Base-by-base conservation (phyloP, 2,329 filamentous ascomycete species). In the Sporothrix inflata region DNA sequence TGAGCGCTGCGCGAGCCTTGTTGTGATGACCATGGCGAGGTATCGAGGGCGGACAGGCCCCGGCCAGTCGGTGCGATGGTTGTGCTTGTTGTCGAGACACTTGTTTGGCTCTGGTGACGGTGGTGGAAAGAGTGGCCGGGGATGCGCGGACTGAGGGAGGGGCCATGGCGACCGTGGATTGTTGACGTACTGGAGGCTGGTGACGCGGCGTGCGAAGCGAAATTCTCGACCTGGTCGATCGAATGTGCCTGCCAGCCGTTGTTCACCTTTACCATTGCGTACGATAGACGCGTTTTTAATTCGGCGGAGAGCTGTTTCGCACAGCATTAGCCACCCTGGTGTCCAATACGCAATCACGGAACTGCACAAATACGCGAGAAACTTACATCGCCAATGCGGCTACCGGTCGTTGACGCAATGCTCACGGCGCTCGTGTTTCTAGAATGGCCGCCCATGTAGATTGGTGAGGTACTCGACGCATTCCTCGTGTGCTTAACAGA, bases 181-280 rank as follows among this genome's bases (percentile, higher is more conserved):
- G 88, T 86, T 38, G 89, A 86, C 72, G 85, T 83, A 80, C 86
- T 87, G 66, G 91, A 86, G 45, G 86, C 83, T 34, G 90, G 89
- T 0, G 91, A 93, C 24, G 85, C 87, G 72, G 86, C 87, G 70
- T 91, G 89, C 1, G 92, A 93, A 11, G 92, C 89, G 53, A 93
- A 82, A 63, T 88, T 89, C 81, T 95, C 93, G 40, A 95, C 88
- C 80, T 95, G 92, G 71, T 92, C 90, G 72, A 96, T 89, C 21
- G 89, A 90, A 75, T 91, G 90, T 67, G 90, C 87, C 81, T 97
- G 92, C 91, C 94, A 96, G 73, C 93, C 94, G 78, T 97, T 90
- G 79, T 94, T 93, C 53, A 98, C 92, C 81, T 97, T 98, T 79
- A 97, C 88, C 88, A 97, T 96, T 75, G 95, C 95, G 81, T 98